phyloP scores from a whole-genome alignment of 2,329 filamentous ascomycete species.

The Sphaerulina populicola region DNA sequence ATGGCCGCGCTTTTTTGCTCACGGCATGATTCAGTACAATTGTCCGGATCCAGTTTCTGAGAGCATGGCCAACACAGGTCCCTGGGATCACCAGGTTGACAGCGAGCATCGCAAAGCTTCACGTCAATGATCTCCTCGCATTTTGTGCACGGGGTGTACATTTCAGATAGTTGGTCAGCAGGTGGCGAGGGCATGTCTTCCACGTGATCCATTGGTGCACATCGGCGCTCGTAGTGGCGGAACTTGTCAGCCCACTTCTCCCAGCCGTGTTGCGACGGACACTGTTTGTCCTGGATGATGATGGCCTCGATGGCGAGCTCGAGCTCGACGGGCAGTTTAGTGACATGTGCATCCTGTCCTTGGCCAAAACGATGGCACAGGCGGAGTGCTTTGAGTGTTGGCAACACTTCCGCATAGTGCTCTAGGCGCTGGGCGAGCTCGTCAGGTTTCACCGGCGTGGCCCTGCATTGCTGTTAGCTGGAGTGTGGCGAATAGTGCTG shows the following conservation, averaged over 20 bases:
- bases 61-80: conserved; percentile 3
- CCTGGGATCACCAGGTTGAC: background rate
- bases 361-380: conserved; percentile 21
- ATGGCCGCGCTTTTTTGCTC: background rate
- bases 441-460: conserved; percentile 16
- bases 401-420: conserved; percentile 8
- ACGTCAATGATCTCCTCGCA: background rate
- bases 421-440: conserved; percentile 11
- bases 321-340: conserved; percentile 21
- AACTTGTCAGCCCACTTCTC: conserved; percentile 4
- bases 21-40: conserved; percentile 8
- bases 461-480: conserved; percentile 4
- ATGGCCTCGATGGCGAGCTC: conserved; percentile 16
- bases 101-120: background rate
- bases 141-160: background rate
- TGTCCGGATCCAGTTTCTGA: background rate
- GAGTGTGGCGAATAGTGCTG: background rate
- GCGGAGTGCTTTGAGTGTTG: conserved; percentile 11
- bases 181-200: background rate
- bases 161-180: too few relatives aligned
- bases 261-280: too few relatives aligned
- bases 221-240: conserved; percentile 11
- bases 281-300: background rate
- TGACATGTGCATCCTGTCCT: conserved; percentile 16
- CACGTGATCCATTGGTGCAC: conserved; percentile 10